phyloP scores from a whole-genome alignment of 1,284 basidiomycete species.

The Ustilago lituana region DNA sequence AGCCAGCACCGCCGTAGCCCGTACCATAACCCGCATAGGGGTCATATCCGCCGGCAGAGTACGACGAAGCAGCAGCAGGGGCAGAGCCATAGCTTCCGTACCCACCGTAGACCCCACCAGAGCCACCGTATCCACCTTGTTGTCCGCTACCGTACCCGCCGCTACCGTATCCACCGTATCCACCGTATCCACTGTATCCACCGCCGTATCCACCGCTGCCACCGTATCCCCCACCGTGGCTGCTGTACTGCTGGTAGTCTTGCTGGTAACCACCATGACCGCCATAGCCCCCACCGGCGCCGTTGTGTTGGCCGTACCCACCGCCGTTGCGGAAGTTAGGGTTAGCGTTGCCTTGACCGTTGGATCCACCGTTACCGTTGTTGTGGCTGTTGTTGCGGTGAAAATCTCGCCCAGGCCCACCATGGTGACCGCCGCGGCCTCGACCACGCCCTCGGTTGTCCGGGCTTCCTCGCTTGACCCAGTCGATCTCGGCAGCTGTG shows the following conservation, averaged over 20 bases:
- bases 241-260: constrained; percentile 3
- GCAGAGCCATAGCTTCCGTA: constrained; percentile 28
- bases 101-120: constrained; percentile 15
- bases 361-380: neutral
- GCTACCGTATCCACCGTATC: constrained; percentile 7
- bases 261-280: constrained; percentile 7
- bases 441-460: constrained; percentile 68
- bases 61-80: neutral
- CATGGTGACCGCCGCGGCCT: constrained; percentile 43
- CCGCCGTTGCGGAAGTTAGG: constrained; percentile 3
- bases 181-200: constrained; percentile 14
- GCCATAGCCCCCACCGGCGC: constrained; percentile 8
- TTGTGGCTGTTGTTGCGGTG: constrained; percentile 23
- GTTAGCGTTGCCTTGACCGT: constrained; percentile 14
- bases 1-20: constrained; percentile 12
- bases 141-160: constrained; percentile 22
- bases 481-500: constrained; percentile 79
- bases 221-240: constrained; percentile 3
- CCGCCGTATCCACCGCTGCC: constrained; percentile 19
- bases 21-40: too few relatives aligned
- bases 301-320: constrained; percentile 19
- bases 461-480: constrained; percentile 70
- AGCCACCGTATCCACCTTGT: constrained; percentile 16
- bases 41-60: constrained; percentile 26
- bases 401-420: constrained; percentile 50